Base-by-base conservation (phyloP, 2,329 filamentous ascomycete species). In the Alternaria sp. region DNA sequence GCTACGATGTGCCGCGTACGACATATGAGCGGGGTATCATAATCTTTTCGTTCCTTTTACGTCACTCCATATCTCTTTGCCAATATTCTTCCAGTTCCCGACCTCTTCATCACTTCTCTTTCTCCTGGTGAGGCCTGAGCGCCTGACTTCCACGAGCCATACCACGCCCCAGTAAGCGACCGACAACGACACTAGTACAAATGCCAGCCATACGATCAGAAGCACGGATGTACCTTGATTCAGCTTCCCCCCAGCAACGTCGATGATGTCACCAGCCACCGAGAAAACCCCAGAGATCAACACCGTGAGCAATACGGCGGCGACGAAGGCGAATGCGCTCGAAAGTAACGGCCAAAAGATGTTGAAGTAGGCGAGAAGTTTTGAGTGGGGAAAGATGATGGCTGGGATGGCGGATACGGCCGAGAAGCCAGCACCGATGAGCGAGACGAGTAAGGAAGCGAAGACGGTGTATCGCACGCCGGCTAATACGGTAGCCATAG, bases 91-190 rank as follows among this genome's bases (percentile, higher is more conserved):
- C 73, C 73, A 74, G 32, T 70, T 62, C n/a, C 70, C 73, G 4
- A 67, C 52, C 62, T 74, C 69, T 5, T 68, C 65, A 9, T 68
- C 65, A 15, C 62, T 64, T 21, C 73, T 66, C 45, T 19, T 47
- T 17, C 68, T 66, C 54, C 54, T 68, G 0, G 65, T 59, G 54
- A 73, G 67, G 13, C 65, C 64, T 49, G 51, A 67, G 25, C 45
- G 62, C 45, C 72, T 63, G 12, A 69, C 65, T 65, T 75, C 72
- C 15, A 76, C 71, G 60, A 75, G 75, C 74, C 72, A 76, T 11
- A 74, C 63, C 7, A 57, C 19, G 13, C 36, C 28, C 72, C 74
- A 75, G 58, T 75, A 76, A n/a, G 59, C 17, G 3, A 44, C 30
- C 15, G 52, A 51, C 2, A 74, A 9, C 25, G 45, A 44, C 11